Conservation (phyloP, 1,139 yeast species). For the Suhomyces anneliseae region DNA sequence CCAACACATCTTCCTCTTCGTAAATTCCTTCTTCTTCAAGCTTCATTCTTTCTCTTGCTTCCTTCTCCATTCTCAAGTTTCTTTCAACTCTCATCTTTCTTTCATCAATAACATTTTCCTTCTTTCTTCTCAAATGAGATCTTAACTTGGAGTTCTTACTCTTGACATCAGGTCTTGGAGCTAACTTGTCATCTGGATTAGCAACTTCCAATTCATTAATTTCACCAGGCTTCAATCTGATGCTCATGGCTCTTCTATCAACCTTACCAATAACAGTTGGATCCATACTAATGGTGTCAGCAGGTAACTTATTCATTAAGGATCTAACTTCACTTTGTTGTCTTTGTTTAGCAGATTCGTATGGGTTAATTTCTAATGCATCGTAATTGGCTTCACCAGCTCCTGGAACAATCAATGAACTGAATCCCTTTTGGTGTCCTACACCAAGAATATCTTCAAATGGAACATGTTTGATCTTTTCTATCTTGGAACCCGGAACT, state of each 20-base stretch:
- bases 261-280: slow-evolving; percentile 87
- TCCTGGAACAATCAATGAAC: slow-evolving; percentile 88
- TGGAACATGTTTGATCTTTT: slow-evolving; percentile 76
- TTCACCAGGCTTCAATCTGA: slow-evolving; percentile 65
- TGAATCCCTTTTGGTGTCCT: slow-evolving; percentile 78
- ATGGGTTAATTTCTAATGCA: slow-evolving; percentile 91
- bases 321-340: slow-evolving; percentile 89
- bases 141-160: slow-evolving; percentile 85
- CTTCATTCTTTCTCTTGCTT: slow-evolving; percentile 58
- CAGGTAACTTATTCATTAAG: slow-evolving; percentile 82
- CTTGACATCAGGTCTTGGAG: slow-evolving; percentile 61
- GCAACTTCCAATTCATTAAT: slow-evolving; percentile 40
- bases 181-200: slow-evolving; percentile 37
- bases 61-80: slow-evolving; percentile 73
- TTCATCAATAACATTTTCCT: slow-evolving; percentile 83
- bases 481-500: slow-evolving; percentile 73
- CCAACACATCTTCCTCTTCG: slow-evolving; percentile 52
- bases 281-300: slow-evolving; percentile 90
- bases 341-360: slow-evolving; percentile 87
- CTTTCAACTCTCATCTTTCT: slow-evolving; percentile 80
- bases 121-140: slow-evolving; percentile 78
- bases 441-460: slow-evolving; percentile 93
- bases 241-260: slow-evolving; percentile 63
- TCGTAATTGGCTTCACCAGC: slow-evolving; percentile 98
- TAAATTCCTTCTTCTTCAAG: slow-evolving; percentile 52